Base-by-base conservation (phyloP, 2,329 filamentous ascomycete genomes). In the Daldinia sp. region DNA sequence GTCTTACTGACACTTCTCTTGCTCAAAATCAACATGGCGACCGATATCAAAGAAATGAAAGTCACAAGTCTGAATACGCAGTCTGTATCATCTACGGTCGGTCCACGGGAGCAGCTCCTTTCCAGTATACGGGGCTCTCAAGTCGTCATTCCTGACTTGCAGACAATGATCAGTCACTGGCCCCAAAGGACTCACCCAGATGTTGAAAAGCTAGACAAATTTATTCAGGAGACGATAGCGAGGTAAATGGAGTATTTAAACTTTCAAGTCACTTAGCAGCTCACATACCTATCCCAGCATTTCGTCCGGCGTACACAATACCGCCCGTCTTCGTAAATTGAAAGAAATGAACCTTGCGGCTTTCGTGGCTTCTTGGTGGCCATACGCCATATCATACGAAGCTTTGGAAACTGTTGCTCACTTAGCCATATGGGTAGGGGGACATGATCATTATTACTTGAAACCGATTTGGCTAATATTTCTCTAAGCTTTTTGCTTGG, bases 321-420 rank as follows among this genome's bases (percentile, higher is more conserved):
- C 54, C 10, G 18, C 35, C 15, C 65, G 66, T 4, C 26, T 67
- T 23, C 60, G 44, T 4, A 62, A 39, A 37, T 54, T 66, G 37
- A 60, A 61, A 30, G 46, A n/a, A 23, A 42, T 44, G 1, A 51
- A 64, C 30, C 9, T 68, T 6, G 39, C 64, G 18, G 6, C 65
- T 0, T 68, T 70, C 13, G 55, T 33, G 0, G 70, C 67, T 30
- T 60, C 64, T 13, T 72, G 70, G 70, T 72, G 70, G 70, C 57
- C 67, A 6, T 72, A 54, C 42, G 65, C 67, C 20, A 23, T 23
- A 30, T 33, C 64, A 6, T 67, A 63, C 12, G 64, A 72, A 4
- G 55, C 61, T 1, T 35, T 72, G 20, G 20, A 56, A 10, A 50
- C 58, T 18, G 50, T 35, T n/a, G 64, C 57, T 3, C 20, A 26